Percentiles rank a stretch among this genome's conserved stretches.
phyloP scores from a whole-genome alignment of 2,329 filamentous ascomycete species.

The Huntiella omanensis region DNA sequence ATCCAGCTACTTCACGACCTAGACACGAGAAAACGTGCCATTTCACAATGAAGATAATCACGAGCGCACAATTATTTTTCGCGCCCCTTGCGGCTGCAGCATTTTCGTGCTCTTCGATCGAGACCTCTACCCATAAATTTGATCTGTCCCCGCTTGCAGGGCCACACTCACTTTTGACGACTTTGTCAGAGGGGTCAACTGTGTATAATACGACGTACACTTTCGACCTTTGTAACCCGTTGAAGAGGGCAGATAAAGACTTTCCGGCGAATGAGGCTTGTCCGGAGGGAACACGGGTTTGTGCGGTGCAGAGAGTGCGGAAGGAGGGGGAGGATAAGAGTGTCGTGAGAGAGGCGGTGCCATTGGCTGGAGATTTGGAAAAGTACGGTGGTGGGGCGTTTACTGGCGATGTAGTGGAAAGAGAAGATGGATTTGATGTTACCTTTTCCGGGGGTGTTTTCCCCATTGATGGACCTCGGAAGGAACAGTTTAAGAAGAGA shows the following conservation, averaged over 20 bases:
- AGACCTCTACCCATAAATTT: constrained; percentile 39
- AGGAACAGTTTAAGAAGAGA: constrained; percentile 41
- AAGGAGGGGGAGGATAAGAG: constrained; percentile 28
- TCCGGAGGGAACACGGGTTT: constrained; percentile 54
- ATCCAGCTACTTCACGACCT: too few relatives aligned
- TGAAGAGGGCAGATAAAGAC: constrained; percentile 39
- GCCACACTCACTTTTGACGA: constrained; percentile 48
- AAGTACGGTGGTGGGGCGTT: constrained; percentile 37
- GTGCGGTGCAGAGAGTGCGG: constrained; percentile 48
- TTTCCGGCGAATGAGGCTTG: constrained; percentile 40
- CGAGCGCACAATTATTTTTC: constrained; percentile 13
- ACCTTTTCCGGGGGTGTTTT: constrained; percentile 44
- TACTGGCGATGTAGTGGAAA: constrained; percentile 31
- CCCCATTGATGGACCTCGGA: constrained; percentile 28
- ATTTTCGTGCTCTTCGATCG: constrained; percentile 43
- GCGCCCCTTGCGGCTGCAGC: constrained; percentile 25
- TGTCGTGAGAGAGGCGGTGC: constrained; percentile 37
- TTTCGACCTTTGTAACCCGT: constrained; percentile 51
- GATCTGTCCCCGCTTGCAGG: constrained; percentile 45
- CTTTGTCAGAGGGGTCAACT: constrained; percentile 30
- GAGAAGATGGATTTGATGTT: constrained; percentile 53
- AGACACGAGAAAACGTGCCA: not conserved
- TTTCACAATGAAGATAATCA: not conserved
- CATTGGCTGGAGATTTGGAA: constrained; percentile 55
- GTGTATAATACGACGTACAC: constrained; percentile 64